These are phyloP conservation scores for Triglochin maritima DNA, from an alignment of 106 monocot genomes.

Conservation along the genomic window DNA sequence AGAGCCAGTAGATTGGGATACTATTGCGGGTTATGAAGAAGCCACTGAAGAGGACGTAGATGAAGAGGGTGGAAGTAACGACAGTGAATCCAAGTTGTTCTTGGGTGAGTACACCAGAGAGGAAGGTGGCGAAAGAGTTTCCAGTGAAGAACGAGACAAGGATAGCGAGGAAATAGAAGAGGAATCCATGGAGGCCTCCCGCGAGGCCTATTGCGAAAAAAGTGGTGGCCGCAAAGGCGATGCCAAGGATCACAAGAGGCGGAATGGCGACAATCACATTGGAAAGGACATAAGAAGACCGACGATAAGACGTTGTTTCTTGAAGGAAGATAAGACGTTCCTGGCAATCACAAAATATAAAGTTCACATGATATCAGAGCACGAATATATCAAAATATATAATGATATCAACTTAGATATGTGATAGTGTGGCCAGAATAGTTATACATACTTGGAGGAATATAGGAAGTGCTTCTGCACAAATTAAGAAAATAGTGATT, in stretches of 20 bases:
- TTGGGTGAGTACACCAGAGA: slow-evolving; percentile 66
- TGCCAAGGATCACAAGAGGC: slow-evolving; percentile 46
- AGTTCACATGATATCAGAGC: too few species aligned
- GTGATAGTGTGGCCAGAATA: neutral
- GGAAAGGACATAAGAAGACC: slow-evolving; percentile 90
- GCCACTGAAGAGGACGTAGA: slow-evolving; percentile 74
- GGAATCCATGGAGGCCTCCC: slow-evolving; percentile 52
- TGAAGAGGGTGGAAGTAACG: slow-evolving; percentile 44
- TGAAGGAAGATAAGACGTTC: slow-evolving; percentile 77
- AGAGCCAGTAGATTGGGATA: slow-evolving; percentile 71
- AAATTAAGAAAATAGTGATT: slow-evolving; percentile 91
- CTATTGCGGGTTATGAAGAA: slow-evolving; percentile 70
- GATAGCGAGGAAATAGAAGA: slow-evolving; percentile 63
- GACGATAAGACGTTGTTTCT: slow-evolving; percentile 78
- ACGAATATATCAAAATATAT: too few species aligned
- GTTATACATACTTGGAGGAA: slow-evolving; percentile 77
- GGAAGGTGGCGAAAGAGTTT: slow-evolving; percentile 79
- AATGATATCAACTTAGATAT: too few species aligned
- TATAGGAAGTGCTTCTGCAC: slow-evolving; percentile 82
- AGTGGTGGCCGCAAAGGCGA: slow-evolving; percentile 59
- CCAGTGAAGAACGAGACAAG: slow-evolving; percentile 83
- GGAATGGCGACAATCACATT: slow-evolving; percentile 68
- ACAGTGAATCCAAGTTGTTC: slow-evolving; percentile 56
- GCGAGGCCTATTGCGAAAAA: slow-evolving; percentile 80
- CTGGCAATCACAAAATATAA: slow-evolving; percentile 4